Conservation (phyloP, 192 early-diverging fungal species). For the Phycomyces blakesleeanus region DNA sequence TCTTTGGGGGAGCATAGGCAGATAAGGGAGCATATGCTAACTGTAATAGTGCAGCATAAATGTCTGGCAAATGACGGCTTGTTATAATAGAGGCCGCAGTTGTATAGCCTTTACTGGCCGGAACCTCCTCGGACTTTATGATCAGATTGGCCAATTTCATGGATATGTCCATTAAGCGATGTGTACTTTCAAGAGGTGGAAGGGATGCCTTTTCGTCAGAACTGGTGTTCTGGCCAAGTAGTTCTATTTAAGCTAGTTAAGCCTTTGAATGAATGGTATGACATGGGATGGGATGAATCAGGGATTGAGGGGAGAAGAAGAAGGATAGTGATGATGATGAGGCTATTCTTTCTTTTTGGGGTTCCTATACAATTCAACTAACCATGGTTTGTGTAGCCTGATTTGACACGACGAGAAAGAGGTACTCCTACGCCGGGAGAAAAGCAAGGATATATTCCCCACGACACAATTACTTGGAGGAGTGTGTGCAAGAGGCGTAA, state of each 20-base stretch:
- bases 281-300: not conserved
- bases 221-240: not conserved
- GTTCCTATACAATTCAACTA: not conserved
- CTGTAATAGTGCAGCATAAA: slow-evolving; percentile 65
- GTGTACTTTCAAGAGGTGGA: not conserved
- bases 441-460: slow-evolving; percentile 67
- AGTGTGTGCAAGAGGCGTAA: slow-evolving; percentile 59
- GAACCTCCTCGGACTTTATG: not conserved
- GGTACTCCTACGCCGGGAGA: slow-evolving; percentile 66
- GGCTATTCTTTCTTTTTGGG: no score
- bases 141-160: slow-evolving; percentile 17
- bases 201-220: not conserved
- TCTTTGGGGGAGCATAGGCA: slow-evolving; percentile 5
- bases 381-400: slow-evolving; percentile 48
- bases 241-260: not conserved
- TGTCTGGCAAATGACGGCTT: slow-evolving; percentile 55
- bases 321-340: no score
- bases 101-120: slow-evolving; percentile 35
- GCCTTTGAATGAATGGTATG: not conserved
- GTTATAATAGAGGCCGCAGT: slow-evolving; percentile 55
- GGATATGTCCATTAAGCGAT: not conserved
- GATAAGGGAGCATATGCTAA: slow-evolving; percentile 62
- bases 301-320: no score
- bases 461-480: slow-evolving; percentile 60
- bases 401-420: slow-evolving; percentile 55